These are phyloP conservation scores for Metschnikowia cubensis DNA, from an alignment of 805 yeast genomes.

Conservation along the genomic window DNA sequence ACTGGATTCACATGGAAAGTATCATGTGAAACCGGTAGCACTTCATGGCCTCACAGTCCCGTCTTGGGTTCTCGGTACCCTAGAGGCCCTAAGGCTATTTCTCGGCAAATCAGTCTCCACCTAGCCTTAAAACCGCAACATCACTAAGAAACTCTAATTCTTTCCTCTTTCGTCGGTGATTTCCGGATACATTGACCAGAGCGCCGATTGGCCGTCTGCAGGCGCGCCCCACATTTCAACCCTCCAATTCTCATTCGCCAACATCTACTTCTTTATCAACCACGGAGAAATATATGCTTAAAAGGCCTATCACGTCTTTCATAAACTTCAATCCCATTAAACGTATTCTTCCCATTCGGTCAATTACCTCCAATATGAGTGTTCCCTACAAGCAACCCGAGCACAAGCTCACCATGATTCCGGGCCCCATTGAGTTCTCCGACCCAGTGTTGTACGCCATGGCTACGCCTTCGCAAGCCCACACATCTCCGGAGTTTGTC, in stretches of 20 bases:
- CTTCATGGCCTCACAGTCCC: too few species aligned
- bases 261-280: neutral
- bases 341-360: neutral
- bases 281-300: neutral
- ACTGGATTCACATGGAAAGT: too few species aligned
- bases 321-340: neutral
- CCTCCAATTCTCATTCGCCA: neutral
- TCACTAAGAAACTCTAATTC: neutral
- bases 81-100: too few species aligned
- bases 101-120: too few species aligned
- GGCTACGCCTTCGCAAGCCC: conserved; percentile 83
- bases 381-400: conserved; percentile 38
- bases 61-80: too few species aligned
- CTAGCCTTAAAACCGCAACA: neutral
- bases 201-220: neutral
- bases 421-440: conserved; percentile 85
- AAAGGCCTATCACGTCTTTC: neutral
- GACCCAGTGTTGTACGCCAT: conserved; percentile 75
- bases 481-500: conserved; percentile 81
- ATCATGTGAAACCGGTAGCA: too few species aligned
- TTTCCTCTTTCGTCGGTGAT: neutral
- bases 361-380: conserved; percentile 22
- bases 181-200: neutral
- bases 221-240: conserved; percentile 3
- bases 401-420: conserved; percentile 57